phyloP scores from a whole-genome alignment of 345 rosid species.

The Citrus cavaleriei region DNA sequence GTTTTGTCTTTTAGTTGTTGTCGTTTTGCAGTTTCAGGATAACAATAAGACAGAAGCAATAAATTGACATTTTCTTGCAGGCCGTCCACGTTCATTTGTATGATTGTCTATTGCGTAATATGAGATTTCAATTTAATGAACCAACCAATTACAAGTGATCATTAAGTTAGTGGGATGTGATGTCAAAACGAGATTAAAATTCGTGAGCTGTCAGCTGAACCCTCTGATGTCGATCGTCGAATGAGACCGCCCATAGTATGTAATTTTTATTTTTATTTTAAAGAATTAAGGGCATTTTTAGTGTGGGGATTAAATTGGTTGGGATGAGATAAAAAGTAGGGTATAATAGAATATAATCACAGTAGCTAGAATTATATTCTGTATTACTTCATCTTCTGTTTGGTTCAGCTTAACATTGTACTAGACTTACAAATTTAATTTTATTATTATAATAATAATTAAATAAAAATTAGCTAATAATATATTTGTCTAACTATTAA shows the following conservation, averaged over 20 bases:
- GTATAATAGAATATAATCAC: no score
- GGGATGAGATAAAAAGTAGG: no score
- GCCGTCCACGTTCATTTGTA: conserved; percentile 6
- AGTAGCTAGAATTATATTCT: no score
- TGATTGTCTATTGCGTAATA: background rate
- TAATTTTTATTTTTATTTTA: no score
- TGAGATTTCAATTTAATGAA: background rate
- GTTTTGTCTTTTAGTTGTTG: background rate
- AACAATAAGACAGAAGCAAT: background rate
- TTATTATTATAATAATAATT: no score
- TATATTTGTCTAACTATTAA: no score
- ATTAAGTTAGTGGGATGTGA: background rate
- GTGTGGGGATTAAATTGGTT: no score
- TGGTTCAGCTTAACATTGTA: no score
- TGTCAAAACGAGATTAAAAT: background rate
- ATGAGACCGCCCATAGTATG: background rate
- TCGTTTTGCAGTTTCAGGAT: conserved; percentile 4
- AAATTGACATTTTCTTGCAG: background rate
- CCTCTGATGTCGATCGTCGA: background rate
- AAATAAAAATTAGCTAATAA: no score
- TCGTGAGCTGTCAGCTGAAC: background rate
- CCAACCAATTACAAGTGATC: background rate
- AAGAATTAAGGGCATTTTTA: no score
- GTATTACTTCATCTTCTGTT: no score
- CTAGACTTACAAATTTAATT: no score